Evolutionary conservation across 78 protist species (phyloP).

Genomic region (Monocercomonoides exilis): DNA sequence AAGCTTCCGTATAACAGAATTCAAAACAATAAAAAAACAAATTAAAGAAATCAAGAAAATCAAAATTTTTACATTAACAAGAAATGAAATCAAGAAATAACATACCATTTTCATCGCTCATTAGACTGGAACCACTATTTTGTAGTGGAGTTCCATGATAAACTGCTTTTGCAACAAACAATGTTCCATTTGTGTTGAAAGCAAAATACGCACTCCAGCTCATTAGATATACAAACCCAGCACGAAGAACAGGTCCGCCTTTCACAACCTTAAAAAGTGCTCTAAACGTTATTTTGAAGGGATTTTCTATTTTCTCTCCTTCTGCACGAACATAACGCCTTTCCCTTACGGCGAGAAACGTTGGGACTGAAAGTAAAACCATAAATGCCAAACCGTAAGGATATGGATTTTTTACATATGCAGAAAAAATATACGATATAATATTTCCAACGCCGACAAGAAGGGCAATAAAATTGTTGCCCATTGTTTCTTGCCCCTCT

Average conservation of each 20-base stretch:
- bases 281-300: neutral
- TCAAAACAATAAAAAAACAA: too few species aligned
- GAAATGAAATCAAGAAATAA: too few species aligned
- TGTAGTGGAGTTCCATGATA: too few species aligned
- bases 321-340: neutral
- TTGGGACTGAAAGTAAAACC: neutral
- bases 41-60: too few species aligned
- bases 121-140: too few species aligned
- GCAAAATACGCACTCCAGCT: neutral
- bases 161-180: neutral
- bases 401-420: neutral
- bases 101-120: too few species aligned
- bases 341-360: neutral
- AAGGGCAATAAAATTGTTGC: constrained; percentile 7
- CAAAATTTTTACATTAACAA: too few species aligned
- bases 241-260: constrained; percentile 11
- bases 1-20: too few species aligned
- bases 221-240: neutral
- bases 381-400: neutral
- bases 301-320: neutral
- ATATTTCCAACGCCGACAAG: neutral
- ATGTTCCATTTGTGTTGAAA: neutral
- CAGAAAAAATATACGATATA: neutral
- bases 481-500: neutral
- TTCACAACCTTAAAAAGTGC: neutral